Evolutionary conservation across 257 asterid genomes (phyloP).

Genomic region (Mentha longifolia): DNA sequence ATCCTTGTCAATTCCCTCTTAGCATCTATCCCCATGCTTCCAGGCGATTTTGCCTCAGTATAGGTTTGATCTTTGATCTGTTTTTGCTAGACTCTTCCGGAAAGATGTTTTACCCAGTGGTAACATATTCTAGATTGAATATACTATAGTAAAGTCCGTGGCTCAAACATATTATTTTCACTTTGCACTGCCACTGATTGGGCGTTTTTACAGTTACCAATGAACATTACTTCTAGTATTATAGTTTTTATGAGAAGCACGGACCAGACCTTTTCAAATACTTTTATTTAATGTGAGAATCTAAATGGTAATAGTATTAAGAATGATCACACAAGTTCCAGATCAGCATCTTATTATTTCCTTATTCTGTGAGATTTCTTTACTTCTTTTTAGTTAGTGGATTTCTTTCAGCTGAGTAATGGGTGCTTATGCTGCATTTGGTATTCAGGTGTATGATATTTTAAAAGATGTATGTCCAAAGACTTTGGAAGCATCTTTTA

Average conservation of each 20-base stretch:
- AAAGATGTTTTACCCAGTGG: neutral
- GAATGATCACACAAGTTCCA: neutral
- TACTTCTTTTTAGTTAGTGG: neutral
- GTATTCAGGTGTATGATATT: constrained; percentile 69
- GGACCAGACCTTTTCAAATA: constrained; percentile 16
- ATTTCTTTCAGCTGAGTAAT: constrained; percentile 10
- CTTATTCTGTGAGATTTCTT: constrained; percentile 10
- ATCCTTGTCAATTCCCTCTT: neutral
- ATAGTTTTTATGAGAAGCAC: neutral
- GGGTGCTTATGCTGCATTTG: constrained; percentile 29
- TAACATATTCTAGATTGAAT: constrained; percentile 6
- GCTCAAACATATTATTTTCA: neutral
- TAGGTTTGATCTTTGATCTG: constrained; percentile 14
- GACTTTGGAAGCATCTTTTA: constrained; percentile 49
- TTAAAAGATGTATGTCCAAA: constrained; percentile 68
- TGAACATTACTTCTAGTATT: neutral
- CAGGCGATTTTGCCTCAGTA: neutral
- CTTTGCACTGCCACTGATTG: constrained; percentile 5
- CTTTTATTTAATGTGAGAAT: neutral
- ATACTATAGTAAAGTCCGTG: neutral
- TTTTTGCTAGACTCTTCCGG: neutral
- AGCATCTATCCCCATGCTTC: constrained; percentile 3
- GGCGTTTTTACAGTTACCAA: neutral
- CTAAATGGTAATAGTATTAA: neutral
- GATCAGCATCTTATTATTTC: neutral